phyloP scores from a whole-genome alignment of 2,329 filamentous ascomycete genomes.

The Apiospora pterosperma region DNA sequence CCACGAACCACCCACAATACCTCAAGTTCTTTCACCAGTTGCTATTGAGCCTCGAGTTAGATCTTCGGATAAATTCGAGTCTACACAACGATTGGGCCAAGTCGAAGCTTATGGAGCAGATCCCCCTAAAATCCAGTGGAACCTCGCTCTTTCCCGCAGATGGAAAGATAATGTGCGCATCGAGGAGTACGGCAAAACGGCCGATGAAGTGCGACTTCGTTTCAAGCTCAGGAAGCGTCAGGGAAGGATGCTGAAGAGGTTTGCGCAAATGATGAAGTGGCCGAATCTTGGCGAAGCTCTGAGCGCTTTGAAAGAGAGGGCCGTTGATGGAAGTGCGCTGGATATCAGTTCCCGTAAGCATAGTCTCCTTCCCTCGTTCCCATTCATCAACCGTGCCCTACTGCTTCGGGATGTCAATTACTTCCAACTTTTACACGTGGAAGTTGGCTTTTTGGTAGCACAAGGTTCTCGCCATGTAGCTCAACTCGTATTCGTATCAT shows the following conservation, averaged over 20 bases:
- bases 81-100: constrained; percentile 61
- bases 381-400: too few relatives aligned
- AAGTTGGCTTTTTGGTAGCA: not conserved
- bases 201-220: constrained; percentile 58
- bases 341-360: constrained; percentile 56
- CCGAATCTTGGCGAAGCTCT: constrained; percentile 66
- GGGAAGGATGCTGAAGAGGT: constrained; percentile 64
- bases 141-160: constrained; percentile 67
- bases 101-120: constrained; percentile 59
- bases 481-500: not conserved
- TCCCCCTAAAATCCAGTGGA: constrained; percentile 72
- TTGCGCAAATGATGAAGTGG: constrained; percentile 74
- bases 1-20: constrained; percentile 54
- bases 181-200: constrained; percentile 52
- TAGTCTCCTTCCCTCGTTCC: not conserved
- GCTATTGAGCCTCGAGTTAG: constrained; percentile 69
- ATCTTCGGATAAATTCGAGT: constrained; percentile 63
- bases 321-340: constrained; percentile 55
- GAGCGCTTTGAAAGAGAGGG: constrained; percentile 57
- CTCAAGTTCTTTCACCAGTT: constrained; percentile 73
- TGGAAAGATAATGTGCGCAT: constrained; percentile 71
- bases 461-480: not conserved
- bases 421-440: not conserved
- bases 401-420: not conserved
- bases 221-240: constrained; percentile 65